Percentiles rank a stretch among this genome's conserved stretches.
Evolutionary conservation across 805 yeast genomes (phyloP).

Genomic region (Ogataea sp.): DNA sequence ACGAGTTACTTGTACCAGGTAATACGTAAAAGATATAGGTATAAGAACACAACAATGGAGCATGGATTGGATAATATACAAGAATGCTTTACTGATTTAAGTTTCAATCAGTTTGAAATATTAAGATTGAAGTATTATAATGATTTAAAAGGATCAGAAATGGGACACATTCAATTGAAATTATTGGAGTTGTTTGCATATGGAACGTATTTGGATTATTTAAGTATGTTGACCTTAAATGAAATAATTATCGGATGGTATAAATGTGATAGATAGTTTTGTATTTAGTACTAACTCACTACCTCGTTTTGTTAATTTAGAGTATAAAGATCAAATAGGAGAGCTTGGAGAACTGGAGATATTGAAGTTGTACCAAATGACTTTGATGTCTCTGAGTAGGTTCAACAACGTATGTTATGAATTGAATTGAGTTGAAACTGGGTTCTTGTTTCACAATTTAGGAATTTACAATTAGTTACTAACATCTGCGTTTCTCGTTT

Average conservation of each 20-base stretch:
- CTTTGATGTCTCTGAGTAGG: slow-evolving; percentile 3
- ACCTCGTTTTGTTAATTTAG: background rate
- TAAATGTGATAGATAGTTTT: too few species aligned
- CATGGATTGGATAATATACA: background rate
- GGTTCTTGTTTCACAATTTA: too few species aligned
- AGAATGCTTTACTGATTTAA: slow-evolving; percentile 4
- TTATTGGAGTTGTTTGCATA: slow-evolving; percentile 20
- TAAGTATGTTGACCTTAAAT: too few species aligned
- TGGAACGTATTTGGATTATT: slow-evolving; percentile 16
- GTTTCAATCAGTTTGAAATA: slow-evolving; percentile 12
- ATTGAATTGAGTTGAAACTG: too few species aligned
- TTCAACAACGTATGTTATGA: background rate
- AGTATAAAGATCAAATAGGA: background rate
- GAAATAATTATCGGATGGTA: too few species aligned
- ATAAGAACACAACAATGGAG: background rate
- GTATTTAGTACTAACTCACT: background rate
- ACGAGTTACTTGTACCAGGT: too few species aligned
- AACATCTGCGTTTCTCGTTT: background rate
- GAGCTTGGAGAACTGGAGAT: slow-evolving; percentile 4
- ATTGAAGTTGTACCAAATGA: slow-evolving; percentile 4
- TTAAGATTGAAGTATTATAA: slow-evolving; percentile 5
- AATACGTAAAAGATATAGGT: too few species aligned
- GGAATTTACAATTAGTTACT: too few species aligned
- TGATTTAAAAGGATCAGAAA: background rate
- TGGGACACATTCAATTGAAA: too few species aligned